Evolutionary conservation across 495 filamentous ascomycete species (phyloP).

Genomic region (Niebla homalea): DNA sequence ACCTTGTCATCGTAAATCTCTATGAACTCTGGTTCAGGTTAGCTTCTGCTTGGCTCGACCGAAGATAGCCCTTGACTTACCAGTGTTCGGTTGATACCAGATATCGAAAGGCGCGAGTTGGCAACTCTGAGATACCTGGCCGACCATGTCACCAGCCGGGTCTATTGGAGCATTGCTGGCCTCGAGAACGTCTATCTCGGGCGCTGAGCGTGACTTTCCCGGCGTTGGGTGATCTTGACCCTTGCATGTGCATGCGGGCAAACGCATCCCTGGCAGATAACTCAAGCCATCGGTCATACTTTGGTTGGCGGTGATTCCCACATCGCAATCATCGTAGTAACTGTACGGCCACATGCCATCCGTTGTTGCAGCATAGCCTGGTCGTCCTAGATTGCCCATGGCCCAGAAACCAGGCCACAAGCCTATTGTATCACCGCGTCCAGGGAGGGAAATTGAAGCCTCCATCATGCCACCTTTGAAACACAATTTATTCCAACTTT

Average conservation of each 20-base stretch:
- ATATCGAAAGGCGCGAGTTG: slow-evolving; percentile 68
- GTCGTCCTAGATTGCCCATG: slow-evolving; percentile 60
- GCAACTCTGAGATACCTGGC: slow-evolving; percentile 55
- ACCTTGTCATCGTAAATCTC: slow-evolving; percentile 47
- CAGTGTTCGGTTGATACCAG: slow-evolving; percentile 61
- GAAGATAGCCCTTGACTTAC: slow-evolving; percentile 3
- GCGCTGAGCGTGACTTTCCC: slow-evolving; percentile 57
- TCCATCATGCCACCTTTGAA: slow-evolving; percentile 68
- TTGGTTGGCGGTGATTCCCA: slow-evolving; percentile 67
- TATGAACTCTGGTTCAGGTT: slow-evolving; percentile 32
- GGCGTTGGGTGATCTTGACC: slow-evolving; percentile 55
- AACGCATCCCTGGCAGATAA: slow-evolving; percentile 57
- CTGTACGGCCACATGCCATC: slow-evolving; percentile 75
- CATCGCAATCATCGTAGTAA: slow-evolving; percentile 59
- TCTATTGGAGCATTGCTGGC: slow-evolving; percentile 47
- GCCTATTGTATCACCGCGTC: slow-evolving; percentile 50
- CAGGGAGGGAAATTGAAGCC: slow-evolving; percentile 63
- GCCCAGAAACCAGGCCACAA: slow-evolving; percentile 80
- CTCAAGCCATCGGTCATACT: slow-evolving; percentile 54
- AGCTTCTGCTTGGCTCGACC: background rate
- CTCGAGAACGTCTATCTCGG: slow-evolving; percentile 68
- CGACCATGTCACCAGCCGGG: slow-evolving; percentile 31
- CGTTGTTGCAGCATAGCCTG: slow-evolving; percentile 55
- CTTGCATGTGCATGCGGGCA: slow-evolving; percentile 56
- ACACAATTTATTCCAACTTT: slow-evolving; percentile 71